phyloP scores from a whole-genome alignment of 2,329 filamentous ascomycete species.

The Stachybotrys elegans region DNA sequence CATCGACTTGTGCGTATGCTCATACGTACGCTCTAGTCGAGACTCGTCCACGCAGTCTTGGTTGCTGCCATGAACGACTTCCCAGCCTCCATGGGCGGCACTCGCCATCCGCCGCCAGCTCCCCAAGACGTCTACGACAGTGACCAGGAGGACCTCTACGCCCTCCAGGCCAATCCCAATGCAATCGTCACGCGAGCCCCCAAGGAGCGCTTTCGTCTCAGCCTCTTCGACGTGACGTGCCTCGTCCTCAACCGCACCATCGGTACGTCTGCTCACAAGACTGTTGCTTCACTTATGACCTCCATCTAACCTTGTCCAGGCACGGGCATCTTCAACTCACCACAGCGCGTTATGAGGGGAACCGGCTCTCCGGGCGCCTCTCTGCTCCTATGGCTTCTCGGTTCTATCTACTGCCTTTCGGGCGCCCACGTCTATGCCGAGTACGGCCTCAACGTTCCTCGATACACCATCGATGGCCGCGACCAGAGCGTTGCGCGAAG shows the following conservation, averaged over 20 bases:
- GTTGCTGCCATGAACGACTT: slow-evolving; percentile 20
- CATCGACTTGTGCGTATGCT: no score
- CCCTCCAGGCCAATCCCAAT: slow-evolving; percentile 14
- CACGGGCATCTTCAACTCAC: slow-evolving; percentile 31
- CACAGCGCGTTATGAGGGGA: slow-evolving; percentile 25
- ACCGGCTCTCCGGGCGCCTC: slow-evolving; percentile 26
- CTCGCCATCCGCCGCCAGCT: slow-evolving; percentile 3
- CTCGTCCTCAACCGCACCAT: slow-evolving; percentile 32
- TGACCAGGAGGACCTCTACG: slow-evolving; percentile 12
- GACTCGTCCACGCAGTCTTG: no score
- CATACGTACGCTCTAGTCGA: no score
- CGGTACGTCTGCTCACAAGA: slow-evolving; percentile 18
- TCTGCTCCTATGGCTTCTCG: slow-evolving; percentile 35
- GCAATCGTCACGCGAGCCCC: slow-evolving; percentile 27
- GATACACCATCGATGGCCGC: slow-evolving; percentile 31
- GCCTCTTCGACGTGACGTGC: slow-evolving; percentile 29
- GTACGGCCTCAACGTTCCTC: slow-evolving; percentile 40
- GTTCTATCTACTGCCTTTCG: slow-evolving; percentile 30
- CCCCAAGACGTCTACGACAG: slow-evolving; percentile 12
- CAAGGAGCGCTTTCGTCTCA: slow-evolving; percentile 27
- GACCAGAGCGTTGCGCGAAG: slow-evolving; percentile 37
- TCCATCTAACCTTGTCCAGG: slow-evolving; percentile 14
- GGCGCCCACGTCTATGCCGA: slow-evolving; percentile 36
- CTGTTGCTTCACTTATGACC: not conserved
- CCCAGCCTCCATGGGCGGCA: slow-evolving; percentile 11